phyloP scores from a whole-genome alignment of 805 yeast genomes.

The Metschnikowia henanensis region DNA sequence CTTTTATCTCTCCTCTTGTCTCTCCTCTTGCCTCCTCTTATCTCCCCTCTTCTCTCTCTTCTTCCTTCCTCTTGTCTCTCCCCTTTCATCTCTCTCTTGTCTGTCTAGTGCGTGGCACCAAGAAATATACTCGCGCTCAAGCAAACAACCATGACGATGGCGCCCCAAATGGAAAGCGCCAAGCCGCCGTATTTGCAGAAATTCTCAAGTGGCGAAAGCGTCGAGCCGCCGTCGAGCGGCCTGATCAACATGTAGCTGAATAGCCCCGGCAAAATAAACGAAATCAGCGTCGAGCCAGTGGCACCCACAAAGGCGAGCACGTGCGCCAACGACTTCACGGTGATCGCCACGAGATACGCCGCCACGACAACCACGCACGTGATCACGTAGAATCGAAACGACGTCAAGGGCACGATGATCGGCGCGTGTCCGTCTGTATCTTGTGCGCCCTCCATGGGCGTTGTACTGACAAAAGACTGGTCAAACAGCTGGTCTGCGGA shows the following conservation, averaged over 20 bases:
- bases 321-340: conserved; percentile 63
- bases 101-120: too few species aligned
- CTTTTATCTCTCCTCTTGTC: too few species aligned
- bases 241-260: conserved; percentile 67
- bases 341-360: conserved; percentile 57
- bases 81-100: too few species aligned
- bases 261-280: conserved; percentile 76
- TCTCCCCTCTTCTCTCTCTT: too few species aligned
- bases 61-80: too few species aligned
- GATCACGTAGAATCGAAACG: conserved; percentile 46
- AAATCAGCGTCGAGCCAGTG: conserved; percentile 78
- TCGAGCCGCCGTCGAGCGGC: too few species aligned
- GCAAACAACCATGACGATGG: conserved; percentile 54
- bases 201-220: conserved; percentile 28
- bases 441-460: too few species aligned
- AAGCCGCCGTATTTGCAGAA: conserved; percentile 42
- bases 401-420: conserved; percentile 45
- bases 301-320: conserved; percentile 78
- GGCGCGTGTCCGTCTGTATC: background rate
- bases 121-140: conserved; percentile 21
- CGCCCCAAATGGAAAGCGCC: conserved; percentile 51
- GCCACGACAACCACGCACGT: conserved; percentile 46
- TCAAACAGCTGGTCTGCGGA: too few species aligned
- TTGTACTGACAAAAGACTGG: too few species aligned
- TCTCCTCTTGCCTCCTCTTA: too few species aligned